A percentile compares a stretch with the other conserved stretches of the same genome.
Conservation (phyloP, 768 basidiomycete species). For the Russula ochroleuca region DNA sequence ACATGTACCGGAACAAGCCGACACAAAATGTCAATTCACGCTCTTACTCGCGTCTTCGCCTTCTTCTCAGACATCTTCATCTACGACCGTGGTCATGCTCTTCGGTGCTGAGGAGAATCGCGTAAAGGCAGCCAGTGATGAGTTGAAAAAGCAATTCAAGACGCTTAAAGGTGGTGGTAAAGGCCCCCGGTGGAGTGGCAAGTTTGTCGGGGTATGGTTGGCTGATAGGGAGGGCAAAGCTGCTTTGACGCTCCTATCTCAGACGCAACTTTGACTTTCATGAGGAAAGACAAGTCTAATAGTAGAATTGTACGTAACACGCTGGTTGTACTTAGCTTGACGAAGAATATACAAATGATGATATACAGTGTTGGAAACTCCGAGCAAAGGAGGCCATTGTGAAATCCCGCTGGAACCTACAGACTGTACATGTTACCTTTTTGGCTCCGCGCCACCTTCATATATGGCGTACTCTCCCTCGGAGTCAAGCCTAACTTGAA, state of each 20-base stretch:
- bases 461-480: constrained; percentile 26
- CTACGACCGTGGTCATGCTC: constrained; percentile 54
- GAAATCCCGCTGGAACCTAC: neutral
- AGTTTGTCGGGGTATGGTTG: constrained; percentile 62
- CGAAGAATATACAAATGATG: constrained; percentile 13
- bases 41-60: constrained; percentile 61
- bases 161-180: constrained; percentile 76
- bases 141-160: constrained; percentile 48
- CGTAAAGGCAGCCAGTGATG: constrained; percentile 57
- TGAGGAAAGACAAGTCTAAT: too few relatives aligned
- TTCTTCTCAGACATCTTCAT: constrained; percentile 47
- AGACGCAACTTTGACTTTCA: neutral
- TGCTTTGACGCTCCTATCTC: constrained; percentile 30
- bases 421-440: constrained; percentile 3
- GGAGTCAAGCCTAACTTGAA: constrained; percentile 24
- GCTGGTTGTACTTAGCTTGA: neutral
- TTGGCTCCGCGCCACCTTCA: constrained; percentile 15
- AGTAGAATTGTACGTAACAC: constrained; percentile 10
- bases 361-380: constrained; percentile 14
- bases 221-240: constrained; percentile 41
- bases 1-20: constrained; percentile 26
- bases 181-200: constrained; percentile 72
- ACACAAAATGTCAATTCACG: constrained; percentile 35
- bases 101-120: constrained; percentile 55
- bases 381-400: neutral